Base-by-base conservation (phyloP, 192 early-diverging fungal genomes). In the Linnemannia hyalina region DNA sequence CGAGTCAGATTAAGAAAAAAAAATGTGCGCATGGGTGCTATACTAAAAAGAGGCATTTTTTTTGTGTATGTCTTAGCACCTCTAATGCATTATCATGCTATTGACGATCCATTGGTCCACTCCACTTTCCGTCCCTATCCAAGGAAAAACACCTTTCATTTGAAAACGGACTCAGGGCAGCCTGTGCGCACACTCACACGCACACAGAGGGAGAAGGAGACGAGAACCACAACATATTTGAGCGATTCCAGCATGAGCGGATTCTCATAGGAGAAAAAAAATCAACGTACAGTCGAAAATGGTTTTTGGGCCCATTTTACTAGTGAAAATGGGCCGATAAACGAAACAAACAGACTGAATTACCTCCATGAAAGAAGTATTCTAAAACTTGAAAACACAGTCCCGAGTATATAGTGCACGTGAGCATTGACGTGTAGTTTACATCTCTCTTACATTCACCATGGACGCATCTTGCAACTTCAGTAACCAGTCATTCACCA, bases 201-300 rank as follows among this genome's bases (percentile, higher is more conserved):
- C 44, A 46, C 44, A 46, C 13, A 46, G 44, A 46, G 44, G 10
- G 44, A 46, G 44, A 13, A 52, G 47, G 11, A 18, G 15, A 52
- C 35, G 54, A 23, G 18, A 55, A 55, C 54, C 54, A 55, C 54
- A 54, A 57, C 23, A 60, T 60, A 60, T 3, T 60, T 60, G 8
- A 8, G n/a, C 26, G 55, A 60, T 60, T 60, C 55, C 55, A 60
- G 55, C n/a, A 60, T 60, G 55, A 60, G n/a, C 55, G n/a, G 8
- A 60, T 26, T 60, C 22, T 60, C 55, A 60, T 26, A 26, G 23
- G n/a, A 60, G 55, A 60, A 60, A 26, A 60, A 29, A 60, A 26
- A 60, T 26, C n/a, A 60, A 60, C 55, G 55, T 29, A 60, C 55
- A 60, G n/a, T n/a, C n/a, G n/a, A n/a, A n/a, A n/a, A n/a, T n/a